Evolutionary conservation across 306 rosid genomes (phyloP).

Genomic region (Senna tora): DNA sequence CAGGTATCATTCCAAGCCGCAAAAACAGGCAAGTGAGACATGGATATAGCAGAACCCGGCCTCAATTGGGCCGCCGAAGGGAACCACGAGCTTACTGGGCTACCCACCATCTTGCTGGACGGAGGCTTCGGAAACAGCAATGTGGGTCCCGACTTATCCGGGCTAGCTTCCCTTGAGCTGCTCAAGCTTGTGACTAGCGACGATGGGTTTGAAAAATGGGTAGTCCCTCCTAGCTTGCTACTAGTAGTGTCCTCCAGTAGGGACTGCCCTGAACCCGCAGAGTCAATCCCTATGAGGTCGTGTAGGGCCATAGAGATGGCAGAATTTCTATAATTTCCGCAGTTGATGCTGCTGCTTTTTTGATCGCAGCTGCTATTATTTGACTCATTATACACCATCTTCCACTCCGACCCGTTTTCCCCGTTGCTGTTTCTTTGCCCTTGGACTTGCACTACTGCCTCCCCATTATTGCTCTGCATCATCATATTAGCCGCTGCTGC

Average conservation of each 20-base stretch:
- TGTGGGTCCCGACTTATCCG: constrained; percentile 65
- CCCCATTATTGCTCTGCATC: constrained; percentile 44
- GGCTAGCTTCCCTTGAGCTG: constrained; percentile 86
- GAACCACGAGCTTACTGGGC: constrained; percentile 68
- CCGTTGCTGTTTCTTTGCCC: constrained; percentile 6
- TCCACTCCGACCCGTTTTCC: constrained; percentile 59
- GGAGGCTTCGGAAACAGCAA: constrained; percentile 59
- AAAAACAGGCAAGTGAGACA: constrained; percentile 84
- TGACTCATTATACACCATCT: constrained; percentile 46
- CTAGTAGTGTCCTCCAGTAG: constrained; percentile 43
- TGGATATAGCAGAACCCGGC: constrained; percentile 63
- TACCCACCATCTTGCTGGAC: constrained; percentile 47
- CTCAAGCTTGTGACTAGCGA: constrained; percentile 79
- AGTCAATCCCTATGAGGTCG: constrained; percentile 63
- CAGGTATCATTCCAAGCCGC: constrained; percentile 87
- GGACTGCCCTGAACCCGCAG: constrained; percentile 43
- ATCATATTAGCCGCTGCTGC: constrained; percentile 24
- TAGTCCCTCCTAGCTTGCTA: constrained; percentile 36
- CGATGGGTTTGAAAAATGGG: constrained; percentile 75
- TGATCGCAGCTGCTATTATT: constrained; percentile 37
- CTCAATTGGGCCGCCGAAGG: constrained; percentile 69
- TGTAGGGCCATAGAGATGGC: constrained; percentile 64
- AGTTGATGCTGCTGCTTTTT: constrained; percentile 37
- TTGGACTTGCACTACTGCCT: constrained; percentile 26
- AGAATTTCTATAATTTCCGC: constrained; percentile 51